A percentile compares a stretch with the other conserved stretches of the same genome.
phyloP scores from a whole-genome alignment of 2,329 filamentous ascomycete species.

The Colletotrichum agaves region DNA sequence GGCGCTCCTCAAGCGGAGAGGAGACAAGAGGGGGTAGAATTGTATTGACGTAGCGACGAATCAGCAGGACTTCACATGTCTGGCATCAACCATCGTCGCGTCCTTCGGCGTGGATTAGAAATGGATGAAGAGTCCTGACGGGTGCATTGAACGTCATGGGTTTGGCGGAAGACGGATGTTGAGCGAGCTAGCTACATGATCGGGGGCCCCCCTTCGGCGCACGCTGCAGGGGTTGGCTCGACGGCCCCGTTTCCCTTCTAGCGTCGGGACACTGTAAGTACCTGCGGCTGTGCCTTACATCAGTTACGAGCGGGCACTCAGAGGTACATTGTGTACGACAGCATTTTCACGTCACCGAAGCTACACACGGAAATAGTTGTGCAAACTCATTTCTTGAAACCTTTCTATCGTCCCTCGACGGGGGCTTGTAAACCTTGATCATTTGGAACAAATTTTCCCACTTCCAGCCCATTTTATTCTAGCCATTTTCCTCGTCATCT shows the following conservation, averaged over 20 bases:
- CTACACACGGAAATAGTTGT: no score
- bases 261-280: constrained; percentile 11
- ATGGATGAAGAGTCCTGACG: constrained; percentile 35
- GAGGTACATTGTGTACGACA: no score
- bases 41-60: constrained; percentile 17
- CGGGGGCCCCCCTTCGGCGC: constrained; percentile 28
- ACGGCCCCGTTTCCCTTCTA: constrained; percentile 33
- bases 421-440: no score
- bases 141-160: constrained; percentile 36
- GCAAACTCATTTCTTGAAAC: no score
- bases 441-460: no score
- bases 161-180: constrained; percentile 35
- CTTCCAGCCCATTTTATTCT: no score
- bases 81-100: constrained; percentile 35
- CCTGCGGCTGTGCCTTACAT: constrained; percentile 26
- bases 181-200: constrained; percentile 35
- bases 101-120: constrained; percentile 12
- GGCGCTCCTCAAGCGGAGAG: constrained; percentile 39
- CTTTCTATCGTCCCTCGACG: no score
- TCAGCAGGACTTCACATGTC: constrained; percentile 33
- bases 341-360: no score
- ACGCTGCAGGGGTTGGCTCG: constrained; percentile 33
- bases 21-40: constrained; percentile 9
- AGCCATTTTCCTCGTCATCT: no score
- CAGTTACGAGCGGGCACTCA: not conserved